These are phyloP conservation scores for Xerocomus amazonicus DNA, from an alignment of 1,284 basidiomycete species.

Conservation along the genomic window DNA sequence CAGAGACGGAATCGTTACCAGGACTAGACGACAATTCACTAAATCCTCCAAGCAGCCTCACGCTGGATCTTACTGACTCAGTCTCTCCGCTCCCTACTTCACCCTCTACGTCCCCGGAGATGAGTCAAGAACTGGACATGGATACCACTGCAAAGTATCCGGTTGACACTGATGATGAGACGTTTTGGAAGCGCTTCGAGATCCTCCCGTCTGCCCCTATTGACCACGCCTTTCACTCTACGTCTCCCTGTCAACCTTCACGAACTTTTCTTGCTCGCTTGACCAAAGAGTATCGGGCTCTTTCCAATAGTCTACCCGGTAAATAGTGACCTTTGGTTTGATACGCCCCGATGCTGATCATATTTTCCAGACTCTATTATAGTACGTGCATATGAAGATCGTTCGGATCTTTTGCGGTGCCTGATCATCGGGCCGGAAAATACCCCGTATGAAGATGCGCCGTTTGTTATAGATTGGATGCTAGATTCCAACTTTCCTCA, in stretches of 20 bases:
- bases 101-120: constrained; percentile 31
- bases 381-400: constrained; percentile 75
- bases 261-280: constrained; percentile 74
- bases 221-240: constrained; percentile 79
- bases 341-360: constrained; percentile 1
- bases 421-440: constrained; percentile 92
- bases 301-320: constrained; percentile 82
- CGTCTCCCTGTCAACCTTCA: constrained; percentile 57
- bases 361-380: constrained; percentile 57
- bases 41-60: constrained; percentile 12
- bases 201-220: constrained; percentile 68
- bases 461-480: constrained; percentile 94
- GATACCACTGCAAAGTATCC: constrained; percentile 22
- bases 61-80: constrained; percentile 22
- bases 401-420: constrained; percentile 81
- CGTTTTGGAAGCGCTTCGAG: constrained; percentile 73
- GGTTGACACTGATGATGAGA: constrained; percentile 29
- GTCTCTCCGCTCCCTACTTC: constrained; percentile 29
- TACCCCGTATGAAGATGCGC: constrained; percentile 90
- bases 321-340: constrained; percentile 18
- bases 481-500: constrained; percentile 85
- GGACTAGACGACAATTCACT: constrained; percentile 19
- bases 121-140: constrained; percentile 34
- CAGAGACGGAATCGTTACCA: constrained; percentile 21
- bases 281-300: constrained; percentile 78